Base-by-base conservation (phyloP, 2,329 filamentous ascomycete genomes). In the Colletotrichum liaoningense region DNA sequence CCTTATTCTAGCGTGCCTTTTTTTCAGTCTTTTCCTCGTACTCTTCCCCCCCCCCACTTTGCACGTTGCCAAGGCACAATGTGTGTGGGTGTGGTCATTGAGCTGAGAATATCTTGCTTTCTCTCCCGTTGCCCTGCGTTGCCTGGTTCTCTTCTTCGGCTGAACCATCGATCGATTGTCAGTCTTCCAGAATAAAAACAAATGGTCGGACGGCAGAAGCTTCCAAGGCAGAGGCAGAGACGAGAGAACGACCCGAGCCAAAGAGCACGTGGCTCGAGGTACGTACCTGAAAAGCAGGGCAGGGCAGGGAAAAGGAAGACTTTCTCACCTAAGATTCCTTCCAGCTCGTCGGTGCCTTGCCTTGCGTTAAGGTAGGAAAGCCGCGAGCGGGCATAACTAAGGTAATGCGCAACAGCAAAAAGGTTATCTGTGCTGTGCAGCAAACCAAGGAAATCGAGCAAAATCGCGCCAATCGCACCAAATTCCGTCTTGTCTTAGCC, bases 211-310 rank as follows among this genome's bases (percentile, higher is more conserved):
- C 64, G 35, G 30, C 28, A 16, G 30, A 6, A 6, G 30, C 42
- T 42, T 67, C 33, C 26, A 60, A 38, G 56, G 64, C 63, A 58
- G 19, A 33, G 26, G 28, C 60, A 33, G 9, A 28, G 60, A 6
- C 42, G 5, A n/a, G 62, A 55, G 59, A 69, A 72, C 69, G 70
- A 69, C 66, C 42, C 70, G 58, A 69, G 70, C 70, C 70, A 64
- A 56, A 16, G 70, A 69, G 70, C 70, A 70, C 67, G 70, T 73
- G 70, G 49, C 63, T 46, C 30, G 56, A 38, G 62, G 11, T 66
- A 70, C 62, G 55, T 70, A 67, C 54, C 52, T 8, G 9, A 7
- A 1, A 49, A n/a, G 42, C 42, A 49, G 42, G 42, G 42, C 19
- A 49, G 38, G 38, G 38, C 16, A 16, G 5, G 12, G 33, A 35